phyloP scores from a whole-genome alignment of 2,329 filamentous ascomycete species.

The Dactylellina cionopaga region DNA sequence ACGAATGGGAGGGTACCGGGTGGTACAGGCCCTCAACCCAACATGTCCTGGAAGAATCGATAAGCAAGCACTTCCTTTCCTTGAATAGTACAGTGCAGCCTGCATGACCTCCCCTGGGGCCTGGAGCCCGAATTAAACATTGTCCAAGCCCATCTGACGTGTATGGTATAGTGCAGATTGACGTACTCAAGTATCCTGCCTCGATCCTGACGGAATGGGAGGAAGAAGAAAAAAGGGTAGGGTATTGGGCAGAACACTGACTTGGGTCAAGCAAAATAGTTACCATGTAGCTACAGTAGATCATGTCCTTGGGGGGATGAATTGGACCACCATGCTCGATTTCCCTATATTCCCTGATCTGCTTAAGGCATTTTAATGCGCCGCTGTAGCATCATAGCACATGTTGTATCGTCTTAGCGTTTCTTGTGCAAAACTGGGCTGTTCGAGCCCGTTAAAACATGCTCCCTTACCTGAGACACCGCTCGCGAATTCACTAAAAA shows the following conservation, averaged over 20 bases:
- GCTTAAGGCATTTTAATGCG: slow-evolving; percentile 26
- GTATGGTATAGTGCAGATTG: slow-evolving; percentile 39
- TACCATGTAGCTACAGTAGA: slow-evolving; percentile 32
- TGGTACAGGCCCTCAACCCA: slow-evolving; percentile 40
- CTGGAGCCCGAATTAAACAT: slow-evolving; percentile 49
- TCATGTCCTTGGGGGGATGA: slow-evolving; percentile 11
- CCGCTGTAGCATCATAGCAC: slow-evolving; percentile 9
- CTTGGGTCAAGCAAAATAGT: slow-evolving; percentile 25
- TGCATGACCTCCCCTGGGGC: slow-evolving; percentile 23
- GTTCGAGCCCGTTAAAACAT: slow-evolving; percentile 34
- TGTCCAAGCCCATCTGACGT: slow-evolving; percentile 50
- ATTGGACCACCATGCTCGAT: slow-evolving; percentile 13
- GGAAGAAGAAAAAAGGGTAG: slow-evolving; percentile 23
- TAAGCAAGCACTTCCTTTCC: slow-evolving; percentile 50
- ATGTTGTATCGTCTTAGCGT: slow-evolving; percentile 15
- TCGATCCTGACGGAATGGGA: slow-evolving; percentile 30
- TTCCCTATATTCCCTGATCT: slow-evolving; percentile 24
- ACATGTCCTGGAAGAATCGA: slow-evolving; percentile 41
- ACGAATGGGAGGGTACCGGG: slow-evolving; percentile 20
- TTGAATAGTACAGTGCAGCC: slow-evolving; percentile 43
- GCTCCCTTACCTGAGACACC: slow-evolving; percentile 6
- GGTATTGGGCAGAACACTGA: slow-evolving; percentile 5
- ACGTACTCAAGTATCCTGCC: slow-evolving; percentile 34
- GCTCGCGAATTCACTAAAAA: slow-evolving; percentile 1
- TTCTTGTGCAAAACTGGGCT: background rate